Evolutionary conservation across 148 eudicot species (phyloP).

Genomic region (Vaccinium darrowii): DNA sequence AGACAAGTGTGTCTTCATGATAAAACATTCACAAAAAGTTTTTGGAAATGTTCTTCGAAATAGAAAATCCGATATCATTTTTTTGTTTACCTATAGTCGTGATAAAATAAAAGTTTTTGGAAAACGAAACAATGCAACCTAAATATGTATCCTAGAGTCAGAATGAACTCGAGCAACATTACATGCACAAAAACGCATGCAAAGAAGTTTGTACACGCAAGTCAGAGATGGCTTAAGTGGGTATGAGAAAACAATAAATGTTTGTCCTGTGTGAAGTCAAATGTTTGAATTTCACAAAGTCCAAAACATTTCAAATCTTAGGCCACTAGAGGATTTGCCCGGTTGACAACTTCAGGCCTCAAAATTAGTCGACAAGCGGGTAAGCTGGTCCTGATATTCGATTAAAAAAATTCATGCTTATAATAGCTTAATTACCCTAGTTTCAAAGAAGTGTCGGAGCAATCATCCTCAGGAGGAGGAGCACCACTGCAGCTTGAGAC

Average conservation of each 20-base stretch:
- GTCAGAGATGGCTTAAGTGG: no score
- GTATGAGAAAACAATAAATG: no score
- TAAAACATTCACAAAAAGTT: no score
- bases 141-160: background rate
- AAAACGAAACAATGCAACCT: background rate
- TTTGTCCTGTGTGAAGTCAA: no score
- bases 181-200: background rate
- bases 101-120: no score
- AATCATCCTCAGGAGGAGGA: constrained; percentile 52
- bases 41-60: background rate
- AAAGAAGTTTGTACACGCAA: background rate
- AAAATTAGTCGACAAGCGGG: no score
- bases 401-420: background rate
- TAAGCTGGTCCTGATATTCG: no score
- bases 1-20: background rate
- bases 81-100: background rate
- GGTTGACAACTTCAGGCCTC: no score
- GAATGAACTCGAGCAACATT: background rate
- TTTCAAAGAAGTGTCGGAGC: constrained; percentile 53
- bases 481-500: constrained; percentile 34
- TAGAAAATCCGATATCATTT: background rate
- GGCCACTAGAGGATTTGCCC: no score
- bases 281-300: no score
- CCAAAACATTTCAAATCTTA: no score
- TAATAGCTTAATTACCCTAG: constrained; percentile 37